phyloP scores from a whole-genome alignment of 2,329 filamentous ascomycete genomes.

The Eutypella sp. region DNA sequence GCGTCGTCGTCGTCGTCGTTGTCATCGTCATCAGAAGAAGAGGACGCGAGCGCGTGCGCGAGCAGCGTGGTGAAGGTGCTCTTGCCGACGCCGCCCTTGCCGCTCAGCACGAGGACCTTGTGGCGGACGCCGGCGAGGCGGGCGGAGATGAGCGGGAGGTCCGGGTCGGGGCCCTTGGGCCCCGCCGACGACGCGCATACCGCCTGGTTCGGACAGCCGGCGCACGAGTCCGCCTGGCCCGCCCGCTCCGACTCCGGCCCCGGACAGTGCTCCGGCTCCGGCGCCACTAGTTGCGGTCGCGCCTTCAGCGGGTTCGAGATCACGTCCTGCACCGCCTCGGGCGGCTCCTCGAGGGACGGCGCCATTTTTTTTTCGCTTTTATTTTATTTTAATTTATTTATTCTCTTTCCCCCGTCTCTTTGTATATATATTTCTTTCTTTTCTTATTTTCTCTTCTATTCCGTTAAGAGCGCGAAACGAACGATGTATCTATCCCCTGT shows the following conservation, averaged over 20 bases:
- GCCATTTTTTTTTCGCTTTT: slow-evolving; percentile 54
- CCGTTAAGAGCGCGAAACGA: no score
- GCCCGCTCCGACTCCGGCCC: slow-evolving; percentile 75
- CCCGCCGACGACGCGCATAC: slow-evolving; percentile 95
- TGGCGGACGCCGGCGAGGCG: slow-evolving; percentile 78
- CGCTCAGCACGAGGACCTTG: slow-evolving; percentile 88
- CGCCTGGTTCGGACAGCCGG: slow-evolving; percentile 89
- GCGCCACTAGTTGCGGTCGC: slow-evolving; percentile 81
- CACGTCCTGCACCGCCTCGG: slow-evolving; percentile 61
- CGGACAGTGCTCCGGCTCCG: slow-evolving; percentile 94
- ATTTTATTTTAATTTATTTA: slow-evolving; percentile 30
- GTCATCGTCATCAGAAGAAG: slow-evolving; percentile 34
- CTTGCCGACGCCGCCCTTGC: slow-evolving; percentile 96
- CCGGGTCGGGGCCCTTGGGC: slow-evolving; percentile 91
- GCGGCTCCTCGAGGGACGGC: slow-evolving; percentile 73
- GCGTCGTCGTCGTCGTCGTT: neutral
- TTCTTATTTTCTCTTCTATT: no score
- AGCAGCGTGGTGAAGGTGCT: slow-evolving; percentile 88
- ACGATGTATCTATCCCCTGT: no score
- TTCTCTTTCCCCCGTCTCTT: no score
- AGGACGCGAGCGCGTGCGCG: slow-evolving; percentile 83
- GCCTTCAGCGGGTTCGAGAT: slow-evolving; percentile 71
- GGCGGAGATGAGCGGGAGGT: slow-evolving; percentile 81
- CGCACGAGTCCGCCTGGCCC: slow-evolving; percentile 75
- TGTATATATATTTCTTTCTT: neutral